Percentiles rank a stretch among this genome's conserved stretches.
Conservation (phyloP, 2,329 filamentous ascomycete genomes). For the Didymella exigua region DNA sequence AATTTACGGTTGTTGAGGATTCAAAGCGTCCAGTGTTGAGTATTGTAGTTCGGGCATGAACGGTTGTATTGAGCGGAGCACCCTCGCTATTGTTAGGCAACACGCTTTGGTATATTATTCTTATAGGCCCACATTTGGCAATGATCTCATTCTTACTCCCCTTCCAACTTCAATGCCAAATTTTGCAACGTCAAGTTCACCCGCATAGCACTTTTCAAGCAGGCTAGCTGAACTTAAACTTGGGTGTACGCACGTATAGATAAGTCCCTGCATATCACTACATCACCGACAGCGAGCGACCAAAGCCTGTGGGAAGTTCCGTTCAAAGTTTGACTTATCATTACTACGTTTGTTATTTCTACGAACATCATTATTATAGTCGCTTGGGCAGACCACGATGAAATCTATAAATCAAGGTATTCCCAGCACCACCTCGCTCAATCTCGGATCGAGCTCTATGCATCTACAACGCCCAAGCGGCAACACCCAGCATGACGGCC, state of each 20-base stretch:
- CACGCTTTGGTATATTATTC: not conserved
- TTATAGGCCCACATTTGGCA: not conserved
- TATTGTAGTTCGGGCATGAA: not conserved
- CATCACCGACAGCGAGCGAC: not conserved
- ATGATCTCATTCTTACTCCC: not conserved
- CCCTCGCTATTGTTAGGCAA: not conserved
- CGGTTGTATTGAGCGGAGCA: not conserved
- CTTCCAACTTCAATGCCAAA: not conserved
- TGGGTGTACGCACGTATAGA: too few relatives aligned
- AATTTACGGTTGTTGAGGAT: not conserved
- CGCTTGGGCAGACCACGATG: not conserved
- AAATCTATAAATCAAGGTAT: not conserved
- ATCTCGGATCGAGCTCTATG: too few relatives aligned
- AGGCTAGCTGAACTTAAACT: too few relatives aligned
- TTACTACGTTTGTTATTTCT: not conserved
- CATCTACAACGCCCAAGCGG: slow-evolving; percentile 22
- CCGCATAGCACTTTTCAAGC: not conserved
- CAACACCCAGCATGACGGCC: slow-evolving; percentile 18
- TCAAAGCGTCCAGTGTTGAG: not conserved
- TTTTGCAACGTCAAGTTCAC: not conserved
- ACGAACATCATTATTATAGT: not conserved
- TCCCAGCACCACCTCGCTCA: not conserved
- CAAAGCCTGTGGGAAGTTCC: not conserved
- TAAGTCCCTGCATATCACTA: not conserved
- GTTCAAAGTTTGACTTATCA: not conserved